Base-by-base conservation (phyloP, 2,329 filamentous ascomycete genomes). In the Ascochyta clinopodiicola region DNA sequence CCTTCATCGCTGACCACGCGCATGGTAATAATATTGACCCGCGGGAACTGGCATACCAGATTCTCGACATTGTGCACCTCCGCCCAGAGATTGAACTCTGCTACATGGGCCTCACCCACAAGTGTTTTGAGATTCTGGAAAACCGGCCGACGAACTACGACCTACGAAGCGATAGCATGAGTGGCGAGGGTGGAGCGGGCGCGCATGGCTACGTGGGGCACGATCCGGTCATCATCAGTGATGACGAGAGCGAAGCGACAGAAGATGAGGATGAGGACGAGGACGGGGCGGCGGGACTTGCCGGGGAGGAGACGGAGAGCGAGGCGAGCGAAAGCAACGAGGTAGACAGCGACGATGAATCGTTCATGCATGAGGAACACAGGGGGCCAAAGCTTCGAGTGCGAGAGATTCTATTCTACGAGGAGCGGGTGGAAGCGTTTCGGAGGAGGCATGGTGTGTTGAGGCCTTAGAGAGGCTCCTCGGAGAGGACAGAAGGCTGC, bases 51-150 rank as follows among this genome's bases (percentile, higher is more conserved):
- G 90, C 89, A 0, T 79, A 91, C 59, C 89, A 93, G 69, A 84
- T 94, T 42, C 82, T 92, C 29, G 89, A 94, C 70, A 90, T 93
- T 40, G 86, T 94, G 49, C 87, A 88, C 12, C 79, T 95, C 15
- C 84, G 89, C 4, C 88, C 89, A 0, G 89, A 93, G 63, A 84
- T 93, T 24, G 86, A 88, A 67, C 80, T 95, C 13, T 91, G 87
- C 73, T 94, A 93, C 68, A 83, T 94, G 64, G 91, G 88, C 17
- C 84, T 95, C 49, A 82, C 82, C n/a, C 80, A 79, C 36, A 93
- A 92, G 73, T 95, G 91, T 74, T 95, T 90, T 68, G 91, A 95
- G 72, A 89, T 95, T 29, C 76, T 92, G 7, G 91, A 95, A 72
- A 82, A 81, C 45, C 78, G 81, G 43, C 77, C 77, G 2, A 80